phyloP scores from a whole-genome alignment of 2,329 filamentous ascomycete species.

The Phyllosticta capitalensis region DNA sequence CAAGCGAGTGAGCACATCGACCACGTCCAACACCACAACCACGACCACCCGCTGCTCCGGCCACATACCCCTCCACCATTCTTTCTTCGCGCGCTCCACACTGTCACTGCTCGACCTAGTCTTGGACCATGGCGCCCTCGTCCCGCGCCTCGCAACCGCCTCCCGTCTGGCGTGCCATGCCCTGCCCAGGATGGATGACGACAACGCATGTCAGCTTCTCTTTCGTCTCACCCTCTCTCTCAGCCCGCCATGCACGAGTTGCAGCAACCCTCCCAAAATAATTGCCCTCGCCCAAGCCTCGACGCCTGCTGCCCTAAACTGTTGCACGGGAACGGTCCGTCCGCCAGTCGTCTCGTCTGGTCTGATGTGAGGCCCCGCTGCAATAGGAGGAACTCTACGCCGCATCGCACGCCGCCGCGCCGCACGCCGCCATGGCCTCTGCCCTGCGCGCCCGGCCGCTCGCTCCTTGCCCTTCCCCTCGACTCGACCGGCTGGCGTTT shows the following conservation, averaged over 20 bases:
- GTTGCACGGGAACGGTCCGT: constrained; percentile 12
- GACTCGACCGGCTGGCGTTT: neutral
- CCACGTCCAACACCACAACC: neutral
- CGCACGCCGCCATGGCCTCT: neutral
- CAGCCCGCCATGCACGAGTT: neutral
- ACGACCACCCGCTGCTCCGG: neutral
- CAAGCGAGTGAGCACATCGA: neutral
- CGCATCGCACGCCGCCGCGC: neutral
- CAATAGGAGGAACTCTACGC: neutral
- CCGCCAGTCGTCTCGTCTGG: neutral
- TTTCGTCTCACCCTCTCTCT: neutral
- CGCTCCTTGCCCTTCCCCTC: neutral
- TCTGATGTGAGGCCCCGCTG: neutral
- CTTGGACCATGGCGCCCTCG: neutral
- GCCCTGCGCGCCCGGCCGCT: neutral
- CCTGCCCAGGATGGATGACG: neutral
- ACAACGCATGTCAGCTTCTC: neutral
- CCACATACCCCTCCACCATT: neutral
- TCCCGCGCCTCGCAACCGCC: neutral
- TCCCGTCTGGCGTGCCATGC: neutral
- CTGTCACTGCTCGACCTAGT: constrained; percentile 7
- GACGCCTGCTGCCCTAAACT: constrained; percentile 1
- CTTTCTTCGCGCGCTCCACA: constrained; percentile 10
- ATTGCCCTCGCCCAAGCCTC: constrained; percentile 7
- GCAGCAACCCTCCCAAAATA: neutral